Conservation (phyloP, 2,329 filamentous ascomycete genomes). For the Leptographium flavum region DNA sequence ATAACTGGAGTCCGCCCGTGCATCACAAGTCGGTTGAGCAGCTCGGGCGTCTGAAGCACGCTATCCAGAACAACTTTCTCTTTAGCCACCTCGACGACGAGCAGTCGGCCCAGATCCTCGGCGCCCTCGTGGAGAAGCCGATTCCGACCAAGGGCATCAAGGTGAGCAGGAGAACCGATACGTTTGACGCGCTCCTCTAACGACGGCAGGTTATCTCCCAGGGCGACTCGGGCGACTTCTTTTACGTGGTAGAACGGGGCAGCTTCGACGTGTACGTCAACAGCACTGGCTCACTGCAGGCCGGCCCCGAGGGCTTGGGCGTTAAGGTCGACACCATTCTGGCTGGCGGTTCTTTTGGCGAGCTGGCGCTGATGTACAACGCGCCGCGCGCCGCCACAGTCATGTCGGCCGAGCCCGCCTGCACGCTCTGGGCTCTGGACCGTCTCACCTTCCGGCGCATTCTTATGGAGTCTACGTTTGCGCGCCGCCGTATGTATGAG, state of each 20-base stretch:
- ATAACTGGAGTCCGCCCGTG: constrained; percentile 80
- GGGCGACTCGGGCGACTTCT: constrained; percentile 91
- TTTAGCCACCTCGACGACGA: constrained; percentile 94
- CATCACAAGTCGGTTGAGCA: constrained; percentile 78
- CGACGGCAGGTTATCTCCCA: constrained; percentile 69
- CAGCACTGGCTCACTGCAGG: constrained; percentile 56
- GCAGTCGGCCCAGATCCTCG: constrained; percentile 73
- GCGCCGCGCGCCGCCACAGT: constrained; percentile 91
- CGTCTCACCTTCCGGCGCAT: constrained; percentile 95
- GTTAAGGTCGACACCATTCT: constrained; percentile 68
- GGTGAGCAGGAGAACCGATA: constrained; percentile 31
- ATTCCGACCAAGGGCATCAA: constrained; percentile 81
- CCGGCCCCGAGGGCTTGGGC: constrained; percentile 71
- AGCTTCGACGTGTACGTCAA: constrained; percentile 88
- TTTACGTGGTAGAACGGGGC: constrained; percentile 91
- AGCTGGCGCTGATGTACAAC: constrained; percentile 97
- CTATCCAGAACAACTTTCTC: constrained; percentile 82
- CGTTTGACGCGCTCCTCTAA: not conserved
- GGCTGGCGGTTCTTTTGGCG: constrained; percentile 86
- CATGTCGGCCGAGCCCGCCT: constrained; percentile 62
- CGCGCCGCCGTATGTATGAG: constrained; percentile 92
- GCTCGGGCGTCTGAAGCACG: constrained; percentile 59
- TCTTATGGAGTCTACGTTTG: constrained; percentile 95
- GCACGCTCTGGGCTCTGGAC: constrained; percentile 86
- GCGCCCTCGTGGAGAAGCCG: constrained; percentile 84